Base-by-base conservation (phyloP, 1,284 basidiomycete genomes). In the Rhodofomes roseus region DNA sequence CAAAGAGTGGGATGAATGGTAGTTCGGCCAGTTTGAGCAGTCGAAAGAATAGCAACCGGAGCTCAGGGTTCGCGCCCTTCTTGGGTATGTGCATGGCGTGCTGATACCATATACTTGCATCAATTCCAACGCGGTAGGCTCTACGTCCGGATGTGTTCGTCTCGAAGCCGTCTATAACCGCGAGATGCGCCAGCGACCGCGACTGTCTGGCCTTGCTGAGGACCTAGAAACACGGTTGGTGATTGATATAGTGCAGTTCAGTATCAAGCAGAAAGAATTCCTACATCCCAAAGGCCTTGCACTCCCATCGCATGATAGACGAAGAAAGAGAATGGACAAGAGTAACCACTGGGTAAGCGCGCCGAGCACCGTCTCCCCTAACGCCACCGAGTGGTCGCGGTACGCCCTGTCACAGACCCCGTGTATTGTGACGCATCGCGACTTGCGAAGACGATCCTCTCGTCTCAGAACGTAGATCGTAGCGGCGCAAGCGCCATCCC, bases 1-100 rank as follows among this genome's bases (percentile, higher is more conserved):
- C 83, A 69, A 92, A 90, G 0, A 91, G 70, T 1, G 83, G 81
- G 20, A 85, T 69, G 41, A 89, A 70, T 0, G 88, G 86, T 7
- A 84, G 74, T 46, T 74, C 70, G 4, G 82, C 66, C 7, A 90
- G 74, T 2, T 71, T 71, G 14, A 74, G 70, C 20, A 78, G 61
- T n/a, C 74, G 72, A 60, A 77, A 81, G 64, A 81, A 79, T 4
- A 81, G 64, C 1, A 69, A 65, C 2, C 77, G 70, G 16, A 80
- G 62, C 57, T 75, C 73, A 6, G 75, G 75, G 60, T 79, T 80
- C 48, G 74, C 75, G 22, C 79, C 79, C 25, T 69, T 29, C 25
- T 48, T 72, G 62, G 76, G 72, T 58, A 69, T 71, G 54, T 57
- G 65, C 6, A 60, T 43, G 16, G 75, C 74, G 63, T 80, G 79